These are phyloP conservation scores for Arabis hirsuta DNA, from an alignment of 345 rosid genomes.

Conservation along the genomic window DNA sequence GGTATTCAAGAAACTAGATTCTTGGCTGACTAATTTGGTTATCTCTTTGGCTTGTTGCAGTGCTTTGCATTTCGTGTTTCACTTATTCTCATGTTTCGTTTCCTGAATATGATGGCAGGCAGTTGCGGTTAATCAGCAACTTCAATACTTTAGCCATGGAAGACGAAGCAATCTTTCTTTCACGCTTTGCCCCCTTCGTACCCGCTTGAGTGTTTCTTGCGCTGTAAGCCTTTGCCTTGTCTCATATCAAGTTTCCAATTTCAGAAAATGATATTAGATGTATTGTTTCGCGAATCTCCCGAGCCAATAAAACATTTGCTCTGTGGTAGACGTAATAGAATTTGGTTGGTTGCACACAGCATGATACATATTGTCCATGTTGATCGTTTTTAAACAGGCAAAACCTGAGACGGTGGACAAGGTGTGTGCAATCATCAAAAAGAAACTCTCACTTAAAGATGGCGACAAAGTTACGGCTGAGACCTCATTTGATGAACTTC, in stretches of 20 bases:
- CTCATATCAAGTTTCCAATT: background rate
- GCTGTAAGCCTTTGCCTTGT: conserved; percentile 51
- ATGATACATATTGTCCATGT: too few relatives aligned
- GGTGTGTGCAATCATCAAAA: conserved; percentile 59
- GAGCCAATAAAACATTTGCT: background rate
- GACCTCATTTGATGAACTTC: conserved; percentile 55
- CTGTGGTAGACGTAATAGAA: background rate
- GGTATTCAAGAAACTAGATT: too few relatives aligned
- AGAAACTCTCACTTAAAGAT: conserved; percentile 55
- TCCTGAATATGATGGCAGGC: conserved; percentile 42
- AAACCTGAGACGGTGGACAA: conserved; percentile 63
- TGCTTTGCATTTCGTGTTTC: background rate
- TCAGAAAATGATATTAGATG: background rate
- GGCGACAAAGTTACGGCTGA: conserved; percentile 43
- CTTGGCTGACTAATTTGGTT: too few relatives aligned
- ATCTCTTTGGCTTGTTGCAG: background rate
- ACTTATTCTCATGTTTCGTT: background rate
- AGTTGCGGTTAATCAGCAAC: conserved; percentile 30
- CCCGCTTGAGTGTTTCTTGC: conserved; percentile 53
- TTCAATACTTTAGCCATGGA: conserved; percentile 42
- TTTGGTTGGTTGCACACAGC: background rate
- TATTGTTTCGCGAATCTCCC: background rate
- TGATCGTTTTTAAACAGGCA: conserved; percentile 47
- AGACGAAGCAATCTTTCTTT: conserved; percentile 53
- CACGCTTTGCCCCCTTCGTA: conserved; percentile 32